Conservation (phyloP, 106 monocot genomes). For the Dactylorhiza incarnata region DNA sequence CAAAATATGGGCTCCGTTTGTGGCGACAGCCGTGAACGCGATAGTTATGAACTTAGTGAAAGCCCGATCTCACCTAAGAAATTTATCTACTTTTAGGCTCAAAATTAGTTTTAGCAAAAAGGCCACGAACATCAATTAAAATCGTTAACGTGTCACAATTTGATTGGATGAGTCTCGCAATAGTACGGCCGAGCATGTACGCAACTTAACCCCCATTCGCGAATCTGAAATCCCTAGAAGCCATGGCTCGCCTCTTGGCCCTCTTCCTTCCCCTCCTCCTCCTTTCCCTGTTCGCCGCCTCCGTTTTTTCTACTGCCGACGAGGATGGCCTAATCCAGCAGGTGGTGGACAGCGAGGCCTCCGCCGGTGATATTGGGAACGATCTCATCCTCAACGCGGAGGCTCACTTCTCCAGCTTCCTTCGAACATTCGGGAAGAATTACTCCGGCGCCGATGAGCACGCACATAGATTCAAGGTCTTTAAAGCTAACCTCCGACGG, state of each 20-base stretch:
- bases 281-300: background rate
- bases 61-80: no score
- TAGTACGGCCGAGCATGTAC: no score
- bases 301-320: background rate
- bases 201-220: background rate
- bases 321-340: conserved; percentile 16
- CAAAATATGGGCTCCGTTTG: no score
- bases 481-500: conserved; percentile 21
- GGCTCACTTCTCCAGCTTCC: conserved; percentile 14
- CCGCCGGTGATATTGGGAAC: background rate
- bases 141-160: no score
- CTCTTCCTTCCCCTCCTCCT: background rate
- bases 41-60: no score
- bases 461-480: conserved; percentile 3
- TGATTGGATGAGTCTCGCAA: no score
- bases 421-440: conserved; percentile 8
- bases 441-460: conserved; percentile 14
- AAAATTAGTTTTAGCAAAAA: no score
- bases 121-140: no score
- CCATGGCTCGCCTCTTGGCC: conserved; percentile 14
- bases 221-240: background rate
- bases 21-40: no score
- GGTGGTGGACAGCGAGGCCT: background rate
- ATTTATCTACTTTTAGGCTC: no score
- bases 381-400: conserved; percentile 21